These are phyloP conservation scores for Talaromyces sp. DNA, from an alignment of 2,329 filamentous ascomycete genomes.

Conservation along the genomic window DNA sequence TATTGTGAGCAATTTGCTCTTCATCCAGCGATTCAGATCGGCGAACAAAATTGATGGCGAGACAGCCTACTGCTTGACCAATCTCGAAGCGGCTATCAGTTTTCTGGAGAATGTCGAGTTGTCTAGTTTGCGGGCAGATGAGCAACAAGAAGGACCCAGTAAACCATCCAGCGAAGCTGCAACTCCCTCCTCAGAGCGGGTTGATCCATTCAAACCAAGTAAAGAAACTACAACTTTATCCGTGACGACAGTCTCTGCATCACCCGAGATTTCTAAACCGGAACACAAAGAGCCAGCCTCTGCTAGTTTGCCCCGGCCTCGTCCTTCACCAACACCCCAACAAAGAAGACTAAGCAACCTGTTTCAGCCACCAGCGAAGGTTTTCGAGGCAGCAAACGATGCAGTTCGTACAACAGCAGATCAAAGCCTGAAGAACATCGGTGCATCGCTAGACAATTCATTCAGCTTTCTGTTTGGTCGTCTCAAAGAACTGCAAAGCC, in stretches of 20 bases:
- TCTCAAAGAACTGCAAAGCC: slow-evolving; percentile 68
- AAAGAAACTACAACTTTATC: slow-evolving; percentile 31
- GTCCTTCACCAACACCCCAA: slow-evolving; percentile 50
- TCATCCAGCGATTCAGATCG: slow-evolving; percentile 89
- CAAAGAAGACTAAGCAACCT: slow-evolving; percentile 82
- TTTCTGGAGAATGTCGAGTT: slow-evolving; percentile 96
- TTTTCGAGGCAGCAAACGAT: slow-evolving; percentile 80
- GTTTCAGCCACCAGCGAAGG: slow-evolving; percentile 80
- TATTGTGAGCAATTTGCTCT: slow-evolving; percentile 91
- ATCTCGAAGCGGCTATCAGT: slow-evolving; percentile 89
- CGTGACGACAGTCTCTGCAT: slow-evolving; percentile 31
- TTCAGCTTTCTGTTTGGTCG: slow-evolving; percentile 92
- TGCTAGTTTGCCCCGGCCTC: slow-evolving; percentile 36
- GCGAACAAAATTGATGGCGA: slow-evolving; percentile 87
- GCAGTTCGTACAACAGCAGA: slow-evolving; percentile 86
- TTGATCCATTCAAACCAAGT: slow-evolving; percentile 27
- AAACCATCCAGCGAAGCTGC: slow-evolving; percentile 52
- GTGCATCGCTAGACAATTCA: slow-evolving; percentile 84
- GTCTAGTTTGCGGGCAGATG: slow-evolving; percentile 80
- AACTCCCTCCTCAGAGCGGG: slow-evolving; percentile 27
- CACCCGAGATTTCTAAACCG: slow-evolving; percentile 35
- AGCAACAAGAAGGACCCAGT: slow-evolving; percentile 67
- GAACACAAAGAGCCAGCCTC: slow-evolving; percentile 33
- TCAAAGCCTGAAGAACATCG: slow-evolving; percentile 88
- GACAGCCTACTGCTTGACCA: slow-evolving; percentile 93